These are phyloP conservation scores for Umbelopsis sp. DNA, from an alignment of 192 early-diverging fungal species.

Conservation along the genomic window DNA sequence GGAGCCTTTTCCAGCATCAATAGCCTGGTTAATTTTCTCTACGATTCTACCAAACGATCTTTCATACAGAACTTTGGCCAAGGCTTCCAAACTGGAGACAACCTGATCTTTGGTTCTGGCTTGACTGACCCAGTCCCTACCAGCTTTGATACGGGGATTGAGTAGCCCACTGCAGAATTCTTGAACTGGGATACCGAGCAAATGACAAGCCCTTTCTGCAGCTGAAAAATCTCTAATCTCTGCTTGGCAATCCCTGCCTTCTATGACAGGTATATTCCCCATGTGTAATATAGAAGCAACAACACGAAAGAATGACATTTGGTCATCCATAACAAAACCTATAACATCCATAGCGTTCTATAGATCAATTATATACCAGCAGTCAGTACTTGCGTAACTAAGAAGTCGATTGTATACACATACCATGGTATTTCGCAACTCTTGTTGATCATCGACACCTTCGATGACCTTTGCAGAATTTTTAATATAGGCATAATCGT, in stretches of 20 bases:
- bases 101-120: constrained; percentile 86
- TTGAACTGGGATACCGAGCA: constrained; percentile 85
- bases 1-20: constrained; percentile 57
- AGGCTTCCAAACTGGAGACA: constrained; percentile 84
- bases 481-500: constrained; percentile 67
- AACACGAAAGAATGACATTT: constrained; percentile 78
- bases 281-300: constrained; percentile 89
- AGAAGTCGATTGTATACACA: background rate
- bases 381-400: background rate
- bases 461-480: constrained; percentile 86
- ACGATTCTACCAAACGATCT: constrained; percentile 93
- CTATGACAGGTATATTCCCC: constrained; percentile 87
- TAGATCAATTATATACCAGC: background rate
- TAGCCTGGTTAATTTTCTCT: constrained; percentile 82
- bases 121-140: constrained; percentile 96
- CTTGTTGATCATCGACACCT: constrained; percentile 87
- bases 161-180: constrained; percentile 88
- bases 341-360: constrained; percentile 85
- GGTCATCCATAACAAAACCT: constrained; percentile 75
- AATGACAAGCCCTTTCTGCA: constrained; percentile 91
- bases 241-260: constrained; percentile 87
- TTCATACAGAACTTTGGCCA: constrained; percentile 92
- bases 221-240: constrained; percentile 73
- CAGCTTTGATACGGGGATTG: constrained; percentile 91
- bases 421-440: constrained; percentile 76